Base-by-base conservation (phyloP, 768 basidiomycete genomes). In the Kwoniella newhampshirensis region DNA sequence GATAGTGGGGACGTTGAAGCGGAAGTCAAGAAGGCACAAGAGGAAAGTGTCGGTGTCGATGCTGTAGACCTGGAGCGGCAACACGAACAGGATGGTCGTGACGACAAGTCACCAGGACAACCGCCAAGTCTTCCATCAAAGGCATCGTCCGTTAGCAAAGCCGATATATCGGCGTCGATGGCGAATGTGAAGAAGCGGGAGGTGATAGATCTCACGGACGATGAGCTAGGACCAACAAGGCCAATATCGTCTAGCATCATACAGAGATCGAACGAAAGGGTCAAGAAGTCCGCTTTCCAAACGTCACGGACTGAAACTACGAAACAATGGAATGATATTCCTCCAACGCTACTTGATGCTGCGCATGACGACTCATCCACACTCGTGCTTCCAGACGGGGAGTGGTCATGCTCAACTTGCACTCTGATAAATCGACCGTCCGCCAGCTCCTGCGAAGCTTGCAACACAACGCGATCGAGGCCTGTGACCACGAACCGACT, bases 11-110 rank as follows among this genome's bases (percentile, higher is more conserved):
- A 56, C 25, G 77, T 74, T 9, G 70, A 71, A 4, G 60, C 66
- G 28, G 76, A 75, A 60, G 85, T 84, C 1, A 82, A 81, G 20
- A 88, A 85, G 68, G 90, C 87, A 11, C 83, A 85, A 0, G 79
- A 82, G 51, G 81, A 86, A 43, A 88, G 88, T 66, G 78, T 84
- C 13, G 81, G 81, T 51, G 81, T 81, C 57, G 77, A 83, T 45
- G 83, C 81, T 28, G 82, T 37, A 0, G 72, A 76, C 43, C 40
- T 74, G 4, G 46, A 42, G 26, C n/a, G 21, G 15, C 39, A 17
- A 7, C 25, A n/a, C 12, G 46, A 18, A 23, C 7, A 25, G 18
- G 54, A 35, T 26, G 15, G 11, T 18, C 40, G 8, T 7, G 7
- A n/a, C 7, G 40, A 42, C 6, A 5, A 42, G 17, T n/a, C 40